Evolutionary conservation across 148 eudicot genomes (phyloP).

Genomic region (Rhododendron ferrugineum): DNA sequence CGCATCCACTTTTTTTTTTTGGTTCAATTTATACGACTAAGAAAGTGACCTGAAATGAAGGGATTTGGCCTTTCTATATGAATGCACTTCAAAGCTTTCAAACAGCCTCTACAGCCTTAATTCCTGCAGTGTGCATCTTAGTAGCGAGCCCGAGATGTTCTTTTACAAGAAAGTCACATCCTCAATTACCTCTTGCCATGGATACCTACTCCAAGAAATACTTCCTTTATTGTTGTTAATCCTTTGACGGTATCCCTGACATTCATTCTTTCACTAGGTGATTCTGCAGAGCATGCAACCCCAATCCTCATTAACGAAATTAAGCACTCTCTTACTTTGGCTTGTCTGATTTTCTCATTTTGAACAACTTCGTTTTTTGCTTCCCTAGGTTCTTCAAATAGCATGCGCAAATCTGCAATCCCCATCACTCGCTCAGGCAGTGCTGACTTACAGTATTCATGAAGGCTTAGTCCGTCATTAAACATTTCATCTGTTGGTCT

Average conservation of each 20-base stretch:
- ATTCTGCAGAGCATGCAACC: conserved; percentile 7
- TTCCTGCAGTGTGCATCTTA: background rate
- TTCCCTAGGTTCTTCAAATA: background rate
- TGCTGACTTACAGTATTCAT: conserved; percentile 12
- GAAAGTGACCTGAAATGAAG: background rate
- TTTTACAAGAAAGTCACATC: background rate
- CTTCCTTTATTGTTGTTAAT: background rate
- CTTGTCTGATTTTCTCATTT: background rate
- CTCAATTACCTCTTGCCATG: background rate
- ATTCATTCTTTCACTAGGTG: background rate
- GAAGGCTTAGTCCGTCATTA: conserved; percentile 14
- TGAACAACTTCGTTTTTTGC: background rate
- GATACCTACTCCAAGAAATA: background rate
- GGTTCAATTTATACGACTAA: background rate
- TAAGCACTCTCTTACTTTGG: background rate
- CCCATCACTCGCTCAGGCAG: background rate
- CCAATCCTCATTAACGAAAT: conserved; percentile 1
- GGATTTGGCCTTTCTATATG: background rate
- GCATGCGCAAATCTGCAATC: background rate
- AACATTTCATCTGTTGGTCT: conserved; percentile 32
- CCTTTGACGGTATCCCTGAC: background rate
- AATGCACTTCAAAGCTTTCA: background rate
- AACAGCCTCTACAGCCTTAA: background rate
- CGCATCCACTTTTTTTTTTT: background rate
- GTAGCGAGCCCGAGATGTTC: background rate